Evolutionary conservation across 2,329 filamentous ascomycete species (phyloP).

Genomic region (Xylariales sp.): DNA sequence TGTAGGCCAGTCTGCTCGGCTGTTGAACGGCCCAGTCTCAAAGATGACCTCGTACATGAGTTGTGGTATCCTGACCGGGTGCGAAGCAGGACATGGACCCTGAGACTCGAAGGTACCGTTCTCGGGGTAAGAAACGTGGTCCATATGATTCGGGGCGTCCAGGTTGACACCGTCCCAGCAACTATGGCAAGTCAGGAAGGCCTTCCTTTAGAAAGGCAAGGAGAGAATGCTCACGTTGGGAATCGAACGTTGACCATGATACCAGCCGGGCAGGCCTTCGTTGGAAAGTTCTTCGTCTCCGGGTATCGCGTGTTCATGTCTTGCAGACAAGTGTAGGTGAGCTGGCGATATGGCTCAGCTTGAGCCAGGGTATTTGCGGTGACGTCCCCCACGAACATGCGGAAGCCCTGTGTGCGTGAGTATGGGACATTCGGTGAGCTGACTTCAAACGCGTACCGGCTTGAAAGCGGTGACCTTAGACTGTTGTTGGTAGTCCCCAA

Average conservation of each 20-base stretch:
- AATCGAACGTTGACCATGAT: constrained; percentile 41
- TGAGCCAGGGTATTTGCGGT: constrained; percentile 28
- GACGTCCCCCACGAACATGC: constrained; percentile 39
- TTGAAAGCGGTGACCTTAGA: constrained; percentile 39
- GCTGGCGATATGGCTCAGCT: constrained; percentile 33
- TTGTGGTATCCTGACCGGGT: constrained; percentile 35
- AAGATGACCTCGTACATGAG: constrained; percentile 35
- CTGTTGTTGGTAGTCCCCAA: constrained; percentile 27
- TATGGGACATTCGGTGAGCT: constrained; percentile 9
- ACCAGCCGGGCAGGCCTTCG: constrained; percentile 33
- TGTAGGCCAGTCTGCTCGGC: constrained; percentile 31
- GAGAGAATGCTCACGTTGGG: constrained; percentile 38
- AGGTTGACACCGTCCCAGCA: constrained; percentile 43
- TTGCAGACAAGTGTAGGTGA: constrained; percentile 40
- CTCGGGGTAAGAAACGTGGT: constrained; percentile 37
- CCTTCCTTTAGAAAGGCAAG: too few species aligned
- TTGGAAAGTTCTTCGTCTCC: constrained; percentile 34
- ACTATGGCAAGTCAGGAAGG: too few species aligned
- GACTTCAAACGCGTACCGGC: constrained; percentile 18
- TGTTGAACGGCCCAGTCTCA: constrained; percentile 32
- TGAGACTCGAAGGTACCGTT: constrained; percentile 29
- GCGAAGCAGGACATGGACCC: constrained; percentile 31
- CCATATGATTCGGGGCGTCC: constrained; percentile 36
- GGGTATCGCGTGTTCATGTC: constrained; percentile 30
- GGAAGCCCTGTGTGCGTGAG: constrained; percentile 30